Evolutionary conservation across 441 rosid genomes (phyloP).

Genomic region (Croton setiger): DNA sequence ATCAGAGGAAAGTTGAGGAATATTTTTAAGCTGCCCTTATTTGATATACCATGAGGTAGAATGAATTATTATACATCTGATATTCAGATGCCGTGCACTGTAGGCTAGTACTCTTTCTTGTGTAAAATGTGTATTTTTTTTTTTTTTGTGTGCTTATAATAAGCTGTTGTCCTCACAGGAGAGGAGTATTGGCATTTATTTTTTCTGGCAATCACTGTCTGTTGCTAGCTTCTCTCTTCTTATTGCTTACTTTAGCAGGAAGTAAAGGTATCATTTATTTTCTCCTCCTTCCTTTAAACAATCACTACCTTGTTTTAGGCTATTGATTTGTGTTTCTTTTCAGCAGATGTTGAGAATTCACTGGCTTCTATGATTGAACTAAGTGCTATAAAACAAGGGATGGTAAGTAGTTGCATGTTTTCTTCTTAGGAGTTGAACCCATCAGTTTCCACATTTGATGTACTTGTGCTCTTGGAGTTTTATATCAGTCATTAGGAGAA

Average conservation of each 20-base stretch:
- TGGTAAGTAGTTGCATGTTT: conserved; percentile 29
- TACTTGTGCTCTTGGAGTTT: background rate
- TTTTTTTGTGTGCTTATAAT: conserved; percentile 9
- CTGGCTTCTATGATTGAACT: conserved; percentile 31
- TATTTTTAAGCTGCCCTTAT: background rate
- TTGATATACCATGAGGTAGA: background rate
- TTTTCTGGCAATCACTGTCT: conserved; percentile 46
- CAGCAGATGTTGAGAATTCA: conserved; percentile 39
- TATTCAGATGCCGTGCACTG: background rate
- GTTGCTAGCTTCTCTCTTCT: conserved; percentile 44
- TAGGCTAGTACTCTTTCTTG: background rate
- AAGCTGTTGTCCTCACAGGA: conserved; percentile 36
- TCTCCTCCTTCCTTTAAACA: conserved; percentile 1
- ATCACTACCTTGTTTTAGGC: conserved; percentile 4
- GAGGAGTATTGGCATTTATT: conserved; percentile 39
- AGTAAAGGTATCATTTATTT: conserved; percentile 42
- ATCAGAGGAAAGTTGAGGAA: background rate
- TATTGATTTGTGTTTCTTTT: conserved; percentile 4
- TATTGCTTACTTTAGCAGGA: conserved; percentile 49
- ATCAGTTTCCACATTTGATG: background rate
- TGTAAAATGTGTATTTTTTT: background rate
- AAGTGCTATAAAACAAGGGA: conserved; percentile 28
- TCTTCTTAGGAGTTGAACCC: conserved; percentile 12
- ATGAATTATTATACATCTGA: background rate
- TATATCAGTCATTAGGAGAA: background rate